Evolutionary conservation across 495 filamentous ascomycete species (phyloP).

Genomic region (Trichoderma gamsii): DNA sequence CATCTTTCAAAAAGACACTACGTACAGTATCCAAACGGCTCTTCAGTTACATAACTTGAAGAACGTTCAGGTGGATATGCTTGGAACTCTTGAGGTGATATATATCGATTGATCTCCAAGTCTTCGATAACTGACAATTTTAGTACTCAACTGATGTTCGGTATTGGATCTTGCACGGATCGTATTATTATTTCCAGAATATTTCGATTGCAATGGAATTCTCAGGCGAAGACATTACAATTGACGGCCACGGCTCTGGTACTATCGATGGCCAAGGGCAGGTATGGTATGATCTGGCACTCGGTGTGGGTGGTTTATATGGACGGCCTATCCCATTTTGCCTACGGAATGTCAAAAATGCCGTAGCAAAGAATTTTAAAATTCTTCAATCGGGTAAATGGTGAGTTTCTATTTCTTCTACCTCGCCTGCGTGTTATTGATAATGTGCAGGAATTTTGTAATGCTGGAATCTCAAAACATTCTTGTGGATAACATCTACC

Average conservation of each 20-base stretch:
- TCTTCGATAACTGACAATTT: not conserved
- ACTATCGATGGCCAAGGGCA: conserved; percentile 20
- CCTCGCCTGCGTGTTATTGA: not conserved
- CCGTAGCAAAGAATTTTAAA: conserved; percentile 16
- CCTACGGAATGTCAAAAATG: conserved; percentile 18
- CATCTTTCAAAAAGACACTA: conserved; percentile 31
- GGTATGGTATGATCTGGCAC: conserved; percentile 21
- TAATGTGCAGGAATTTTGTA: conserved; percentile 10
- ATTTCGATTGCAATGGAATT: conserved; percentile 34
- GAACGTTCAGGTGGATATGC: conserved; percentile 32
- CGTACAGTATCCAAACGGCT: conserved; percentile 33
- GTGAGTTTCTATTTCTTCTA: not conserved
- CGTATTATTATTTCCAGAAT: conserved; percentile 37
- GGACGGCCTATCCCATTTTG: conserved; percentile 21
- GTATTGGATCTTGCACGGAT: conserved; percentile 38
- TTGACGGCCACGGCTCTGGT: conserved; percentile 19
- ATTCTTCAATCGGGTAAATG: conserved; percentile 18
- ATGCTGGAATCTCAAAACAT: conserved; percentile 17
- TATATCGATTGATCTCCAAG: conserved; percentile 25
- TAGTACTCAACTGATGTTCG: conserved; percentile 25
- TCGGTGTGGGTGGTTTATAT: conserved; percentile 15
- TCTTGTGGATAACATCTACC: conserved; percentile 17
- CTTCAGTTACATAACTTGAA: conserved; percentile 36
- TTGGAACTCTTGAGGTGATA: conserved; percentile 25
- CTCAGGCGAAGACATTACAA: conserved; percentile 32